These are phyloP conservation scores for Mytilinidion resinicola DNA, from an alignment of 495 filamentous ascomycete species.

Conservation along the genomic window DNA sequence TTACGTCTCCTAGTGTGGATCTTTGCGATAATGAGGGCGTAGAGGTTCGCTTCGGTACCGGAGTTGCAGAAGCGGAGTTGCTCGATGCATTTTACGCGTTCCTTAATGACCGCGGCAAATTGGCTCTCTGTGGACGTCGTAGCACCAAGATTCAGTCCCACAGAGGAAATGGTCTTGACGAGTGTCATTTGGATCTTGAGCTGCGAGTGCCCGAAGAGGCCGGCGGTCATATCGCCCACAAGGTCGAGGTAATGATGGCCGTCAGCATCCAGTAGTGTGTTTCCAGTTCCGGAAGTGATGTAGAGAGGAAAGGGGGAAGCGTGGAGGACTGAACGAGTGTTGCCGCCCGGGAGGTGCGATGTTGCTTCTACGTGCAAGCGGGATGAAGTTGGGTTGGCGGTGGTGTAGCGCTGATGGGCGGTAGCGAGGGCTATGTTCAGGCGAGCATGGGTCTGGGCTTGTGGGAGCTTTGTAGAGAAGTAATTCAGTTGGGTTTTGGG, in stretches of 20 bases:
- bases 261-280: constrained; percentile 39
- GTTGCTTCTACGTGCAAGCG: constrained; percentile 20
- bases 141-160: constrained; percentile 41
- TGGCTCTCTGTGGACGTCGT: constrained; percentile 39
- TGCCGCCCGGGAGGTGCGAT: constrained; percentile 51
- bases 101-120: constrained; percentile 38
- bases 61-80: constrained; percentile 47
- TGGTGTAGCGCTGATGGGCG: constrained; percentile 9
- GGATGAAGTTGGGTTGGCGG: constrained; percentile 6
- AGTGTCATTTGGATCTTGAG: constrained; percentile 36
- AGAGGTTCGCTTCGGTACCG: constrained; percentile 49
- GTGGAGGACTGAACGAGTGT: constrained; percentile 54
- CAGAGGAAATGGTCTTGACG: constrained; percentile 33
- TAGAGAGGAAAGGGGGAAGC: constrained; percentile 51
- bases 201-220: constrained; percentile 50
- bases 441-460: too few species aligned
- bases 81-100: constrained; percentile 41
- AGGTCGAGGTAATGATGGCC: constrained; percentile 43
- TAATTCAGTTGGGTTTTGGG: too few species aligned
- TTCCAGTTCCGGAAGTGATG: constrained; percentile 35
- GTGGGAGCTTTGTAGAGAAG: too few species aligned
- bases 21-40: constrained; percentile 42
- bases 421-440: constrained; percentile 1
- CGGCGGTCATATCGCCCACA: constrained; percentile 49
- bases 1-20: constrained; percentile 39